Evolutionary conservation across 495 filamentous ascomycete species (phyloP).

Genomic region (Trichocladium antarcticum): DNA sequence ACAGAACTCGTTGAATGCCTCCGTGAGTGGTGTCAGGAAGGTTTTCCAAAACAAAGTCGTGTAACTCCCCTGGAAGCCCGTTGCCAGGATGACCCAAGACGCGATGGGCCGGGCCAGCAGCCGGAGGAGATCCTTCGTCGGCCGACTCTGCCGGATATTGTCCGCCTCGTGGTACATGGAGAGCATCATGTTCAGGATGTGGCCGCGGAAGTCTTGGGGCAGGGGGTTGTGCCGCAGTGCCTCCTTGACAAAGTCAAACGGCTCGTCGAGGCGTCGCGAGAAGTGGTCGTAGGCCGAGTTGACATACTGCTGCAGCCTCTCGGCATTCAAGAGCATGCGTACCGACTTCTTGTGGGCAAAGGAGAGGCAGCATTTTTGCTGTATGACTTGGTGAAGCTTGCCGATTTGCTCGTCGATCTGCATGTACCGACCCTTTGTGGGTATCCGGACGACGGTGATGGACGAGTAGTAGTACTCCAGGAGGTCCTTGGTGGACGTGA

Average conservation of each 20-base stretch:
- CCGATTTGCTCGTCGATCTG: conserved; percentile 40
- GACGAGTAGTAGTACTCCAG: conserved; percentile 44
- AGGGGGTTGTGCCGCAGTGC: conserved; percentile 37
- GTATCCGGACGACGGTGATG: conserved; percentile 44
- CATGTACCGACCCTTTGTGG: conserved; percentile 35
- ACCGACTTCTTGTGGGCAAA: conserved; percentile 30
- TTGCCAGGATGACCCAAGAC: conserved; percentile 43
- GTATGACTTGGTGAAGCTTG: conserved; percentile 37
- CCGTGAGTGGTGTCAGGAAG: background rate
- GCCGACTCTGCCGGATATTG: conserved; percentile 34
- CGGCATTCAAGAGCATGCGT: conserved; percentile 40
- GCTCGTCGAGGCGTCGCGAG: conserved; percentile 35
- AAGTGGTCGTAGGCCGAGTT: conserved; percentile 49
- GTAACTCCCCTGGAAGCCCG: conserved; percentile 16
- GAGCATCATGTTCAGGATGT: conserved; percentile 42
- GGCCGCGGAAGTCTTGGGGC: conserved; percentile 41
- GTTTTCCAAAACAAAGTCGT: conserved; percentile 19
- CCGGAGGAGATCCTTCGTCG: conserved; percentile 23
- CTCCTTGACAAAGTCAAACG: conserved; percentile 47
- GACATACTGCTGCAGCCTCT: conserved; percentile 42
- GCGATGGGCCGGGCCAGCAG: conserved; percentile 37
- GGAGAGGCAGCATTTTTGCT: conserved; percentile 28
- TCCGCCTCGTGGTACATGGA: conserved; percentile 36
- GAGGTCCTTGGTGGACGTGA: conserved; percentile 37
- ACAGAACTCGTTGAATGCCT: conserved; percentile 36